phyloP scores from a whole-genome alignment of 305 asterid genomes.

The Fraxinus ornus region DNA sequence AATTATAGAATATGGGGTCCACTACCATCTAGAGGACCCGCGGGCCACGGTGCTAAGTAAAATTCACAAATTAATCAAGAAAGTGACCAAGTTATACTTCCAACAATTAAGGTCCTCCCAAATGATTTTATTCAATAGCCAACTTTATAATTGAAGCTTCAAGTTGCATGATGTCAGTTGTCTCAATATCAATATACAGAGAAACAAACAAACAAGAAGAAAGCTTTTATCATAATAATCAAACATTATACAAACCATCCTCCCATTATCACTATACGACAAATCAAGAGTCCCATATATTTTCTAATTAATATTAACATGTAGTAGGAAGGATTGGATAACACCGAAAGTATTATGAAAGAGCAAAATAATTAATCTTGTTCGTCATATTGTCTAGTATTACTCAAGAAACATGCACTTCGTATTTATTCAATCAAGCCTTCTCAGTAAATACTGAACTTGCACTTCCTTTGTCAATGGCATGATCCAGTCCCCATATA shows the following conservation, averaged over 20 bases:
- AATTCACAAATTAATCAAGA: not conserved
- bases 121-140: not conserved
- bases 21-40: not conserved
- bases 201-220: no score
- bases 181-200: not conserved
- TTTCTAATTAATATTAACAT: no score
- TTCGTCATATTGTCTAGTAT: no score
- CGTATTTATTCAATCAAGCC: constrained; percentile 47
- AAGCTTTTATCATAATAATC: not conserved
- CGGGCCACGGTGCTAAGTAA: not conserved
- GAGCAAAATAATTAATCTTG: not conserved
- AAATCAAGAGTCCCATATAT: not conserved
- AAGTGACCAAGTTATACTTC: not conserved
- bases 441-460: constrained; percentile 70
- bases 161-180: not conserved
- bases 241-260: not conserved
- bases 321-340: not conserved
- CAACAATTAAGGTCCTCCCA: not conserved
- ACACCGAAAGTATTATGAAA: not conserved
- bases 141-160: not conserved
- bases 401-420: not conserved
- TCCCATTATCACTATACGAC: not conserved
- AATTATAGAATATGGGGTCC: not conserved
- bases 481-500: constrained; percentile 91
- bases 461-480: constrained; percentile 92